Conservation (phyloP, 192 early-diverging fungal genomes). For the Backusella tarrabulga region DNA sequence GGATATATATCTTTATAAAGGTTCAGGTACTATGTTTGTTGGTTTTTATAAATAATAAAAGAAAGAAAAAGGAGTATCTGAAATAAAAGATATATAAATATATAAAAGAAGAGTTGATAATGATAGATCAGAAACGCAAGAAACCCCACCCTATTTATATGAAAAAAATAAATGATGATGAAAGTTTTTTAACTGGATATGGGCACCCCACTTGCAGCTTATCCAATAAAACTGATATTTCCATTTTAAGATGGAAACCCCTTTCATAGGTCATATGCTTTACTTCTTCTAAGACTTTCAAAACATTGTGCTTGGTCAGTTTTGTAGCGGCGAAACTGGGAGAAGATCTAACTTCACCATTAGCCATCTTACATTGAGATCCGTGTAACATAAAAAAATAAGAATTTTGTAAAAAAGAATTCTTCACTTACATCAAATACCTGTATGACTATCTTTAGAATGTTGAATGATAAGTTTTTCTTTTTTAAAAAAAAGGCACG, state of each 20-base stretch:
- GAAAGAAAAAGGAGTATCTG: background rate
- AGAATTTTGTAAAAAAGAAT: background rate
- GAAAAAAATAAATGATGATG: background rate
- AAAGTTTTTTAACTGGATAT: background rate
- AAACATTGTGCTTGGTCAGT: background rate
- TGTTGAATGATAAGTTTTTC: background rate
- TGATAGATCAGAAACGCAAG: background rate
- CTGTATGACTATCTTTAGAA: background rate
- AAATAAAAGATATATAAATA: background rate
- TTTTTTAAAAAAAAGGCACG: background rate
- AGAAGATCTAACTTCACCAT: background rate
- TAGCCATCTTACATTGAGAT: background rate
- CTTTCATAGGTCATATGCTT: slow-evolving; percentile 8
- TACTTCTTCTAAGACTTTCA: background rate
- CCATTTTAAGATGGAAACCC: background rate
- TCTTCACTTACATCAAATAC: background rate
- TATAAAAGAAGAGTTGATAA: background rate
- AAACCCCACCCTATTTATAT: background rate
- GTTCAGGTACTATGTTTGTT: background rate
- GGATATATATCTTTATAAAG: background rate
- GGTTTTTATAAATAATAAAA: background rate
- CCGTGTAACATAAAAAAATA: background rate
- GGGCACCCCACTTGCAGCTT: background rate
- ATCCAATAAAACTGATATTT: background rate
- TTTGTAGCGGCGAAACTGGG: background rate